Evolutionary conservation across 2,329 filamentous ascomycete genomes (phyloP).

Genomic region (Colletotrichum truncatum): DNA sequence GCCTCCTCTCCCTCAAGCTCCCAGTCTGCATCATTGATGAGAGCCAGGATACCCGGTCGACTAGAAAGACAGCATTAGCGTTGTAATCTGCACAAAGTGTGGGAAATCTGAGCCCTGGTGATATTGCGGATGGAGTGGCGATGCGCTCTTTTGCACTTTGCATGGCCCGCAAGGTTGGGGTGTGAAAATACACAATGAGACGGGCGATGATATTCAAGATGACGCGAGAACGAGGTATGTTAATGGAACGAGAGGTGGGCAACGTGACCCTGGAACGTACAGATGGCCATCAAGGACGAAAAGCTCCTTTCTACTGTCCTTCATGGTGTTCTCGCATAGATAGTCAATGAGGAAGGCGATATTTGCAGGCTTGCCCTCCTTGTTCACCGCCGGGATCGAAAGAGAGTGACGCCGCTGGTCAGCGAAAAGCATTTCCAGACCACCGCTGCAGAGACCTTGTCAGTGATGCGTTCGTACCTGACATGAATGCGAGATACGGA

Average conservation of each 20-base stretch:
- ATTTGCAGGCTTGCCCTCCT: slow-evolving; percentile 69
- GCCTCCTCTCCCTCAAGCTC: slow-evolving; percentile 94
- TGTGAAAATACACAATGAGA: slow-evolving; percentile 30
- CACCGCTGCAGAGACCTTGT: slow-evolving; percentile 68
- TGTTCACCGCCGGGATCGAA: slow-evolving; percentile 70
- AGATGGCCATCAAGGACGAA: slow-evolving; percentile 89
- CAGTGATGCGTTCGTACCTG: slow-evolving; percentile 10
- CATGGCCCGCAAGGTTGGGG: neutral
- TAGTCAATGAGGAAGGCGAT: slow-evolving; percentile 81
- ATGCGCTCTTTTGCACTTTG: slow-evolving; percentile 6
- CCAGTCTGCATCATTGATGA: slow-evolving; percentile 99
- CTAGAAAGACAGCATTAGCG: slow-evolving; percentile 54
- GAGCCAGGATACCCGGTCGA: slow-evolving; percentile 91
- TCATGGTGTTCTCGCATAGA: slow-evolving; percentile 85
- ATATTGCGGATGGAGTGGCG: slow-evolving; percentile 2
- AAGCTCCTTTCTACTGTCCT: slow-evolving; percentile 83
- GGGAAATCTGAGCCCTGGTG: neutral
- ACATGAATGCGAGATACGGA: slow-evolving; percentile 6
- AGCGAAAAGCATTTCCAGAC: slow-evolving; percentile 92
- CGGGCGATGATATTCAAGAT: neutral
- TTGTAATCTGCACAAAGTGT: slow-evolving; percentile 8
- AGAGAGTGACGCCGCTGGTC: slow-evolving; percentile 80
- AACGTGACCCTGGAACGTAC: slow-evolving; percentile 64
- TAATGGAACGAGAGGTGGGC: slow-evolving; percentile 22
- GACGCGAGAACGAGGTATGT: slow-evolving; percentile 15